Evolutionary conservation across 164 flowering plant species (phyloP), one percentile per base, ranked within the genome.

Genomic region (Protea cynaroides): DNA sequence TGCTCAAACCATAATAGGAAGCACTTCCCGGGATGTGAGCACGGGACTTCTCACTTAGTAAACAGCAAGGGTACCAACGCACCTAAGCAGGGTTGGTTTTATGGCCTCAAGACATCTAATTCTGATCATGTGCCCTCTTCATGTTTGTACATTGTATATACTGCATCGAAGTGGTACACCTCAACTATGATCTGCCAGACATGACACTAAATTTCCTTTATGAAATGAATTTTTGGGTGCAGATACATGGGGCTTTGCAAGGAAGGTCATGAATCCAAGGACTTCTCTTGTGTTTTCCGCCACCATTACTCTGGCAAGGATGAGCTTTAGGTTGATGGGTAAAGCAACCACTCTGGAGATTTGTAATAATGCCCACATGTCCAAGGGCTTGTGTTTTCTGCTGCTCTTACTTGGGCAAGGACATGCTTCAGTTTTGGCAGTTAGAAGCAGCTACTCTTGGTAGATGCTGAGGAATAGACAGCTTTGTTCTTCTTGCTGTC

Each of bases 241-340:
- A 75, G 79, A 52, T 75, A 72, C 63, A 47, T 25, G 22, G 54
- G 66, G 38, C 59, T 72, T 18, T 75, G 79, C 54, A 25, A 62
- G 54, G 67, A 62, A 7, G 79, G 73, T 44, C 68, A 63, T 5
- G 72, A 58, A 22, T 36, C 3, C 46, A 63, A 69, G 73, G 79
- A 75, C 21, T 75, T 75, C 65, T 75, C 79, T 1, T 65, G 71
- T 63, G 73, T 50, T 66, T 75, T 75, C 29, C 73, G 71, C 43
- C 75, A 69, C 55, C 65, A 75, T 56, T 75, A 72, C 64, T 47
- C 70, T 17, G 79, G 79, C 55, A 24, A 36, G 56, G 79, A 75
- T 59, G 73, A 72, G 67, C 25, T 46, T 8, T 70, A 37, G 60
- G 19, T 52, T 52, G 17, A 52, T 23, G 21, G 55, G 55, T 52